Evolutionary conservation across 352 stramenopile species (phyloP).

Genomic region (Phytophthora litchii): DNA sequence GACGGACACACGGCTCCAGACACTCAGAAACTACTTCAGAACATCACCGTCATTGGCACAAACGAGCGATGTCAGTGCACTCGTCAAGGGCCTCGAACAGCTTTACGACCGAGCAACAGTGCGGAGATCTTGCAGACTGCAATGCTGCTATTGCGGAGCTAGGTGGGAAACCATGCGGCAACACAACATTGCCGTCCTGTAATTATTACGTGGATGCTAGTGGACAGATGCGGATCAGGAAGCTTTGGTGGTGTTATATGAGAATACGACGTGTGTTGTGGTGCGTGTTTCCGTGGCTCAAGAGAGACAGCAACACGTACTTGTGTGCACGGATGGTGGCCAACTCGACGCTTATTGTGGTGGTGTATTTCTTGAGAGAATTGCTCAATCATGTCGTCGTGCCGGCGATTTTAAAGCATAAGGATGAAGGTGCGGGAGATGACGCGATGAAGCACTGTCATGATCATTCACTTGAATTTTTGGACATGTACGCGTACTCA

Average conservation of each 20-base stretch:
- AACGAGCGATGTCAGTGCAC: constrained; percentile 16
- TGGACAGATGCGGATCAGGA: constrained; percentile 54
- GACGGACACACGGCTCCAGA: constrained; percentile 27
- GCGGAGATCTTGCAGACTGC: neutral
- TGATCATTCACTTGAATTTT: constrained; percentile 60
- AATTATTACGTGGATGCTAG: constrained; percentile 69
- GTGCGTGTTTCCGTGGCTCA: constrained; percentile 62
- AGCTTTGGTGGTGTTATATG: constrained; percentile 67
- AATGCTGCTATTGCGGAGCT: constrained; percentile 5
- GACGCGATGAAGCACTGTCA: constrained; percentile 39
- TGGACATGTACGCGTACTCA: constrained; percentile 73
- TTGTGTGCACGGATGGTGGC: constrained; percentile 74
- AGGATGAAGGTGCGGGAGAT: constrained; percentile 24
- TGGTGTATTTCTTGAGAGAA: constrained; percentile 56
- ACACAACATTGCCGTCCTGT: constrained; percentile 39
- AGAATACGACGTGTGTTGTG: constrained; percentile 47
- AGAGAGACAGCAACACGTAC: constrained; percentile 82
- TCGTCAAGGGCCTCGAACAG: constrained; percentile 13
- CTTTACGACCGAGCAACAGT: constrained; percentile 16
- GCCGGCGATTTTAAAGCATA: constrained; percentile 40
- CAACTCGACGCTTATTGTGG: constrained; percentile 74
- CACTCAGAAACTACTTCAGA: constrained; percentile 20
- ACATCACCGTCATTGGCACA: constrained; percentile 3
- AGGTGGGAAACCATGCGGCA: constrained; percentile 1
- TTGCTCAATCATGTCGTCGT: constrained; percentile 57